Conservation (phyloP, 768 basidiomycete genomes). For the Baorangia bicolor region DNA sequence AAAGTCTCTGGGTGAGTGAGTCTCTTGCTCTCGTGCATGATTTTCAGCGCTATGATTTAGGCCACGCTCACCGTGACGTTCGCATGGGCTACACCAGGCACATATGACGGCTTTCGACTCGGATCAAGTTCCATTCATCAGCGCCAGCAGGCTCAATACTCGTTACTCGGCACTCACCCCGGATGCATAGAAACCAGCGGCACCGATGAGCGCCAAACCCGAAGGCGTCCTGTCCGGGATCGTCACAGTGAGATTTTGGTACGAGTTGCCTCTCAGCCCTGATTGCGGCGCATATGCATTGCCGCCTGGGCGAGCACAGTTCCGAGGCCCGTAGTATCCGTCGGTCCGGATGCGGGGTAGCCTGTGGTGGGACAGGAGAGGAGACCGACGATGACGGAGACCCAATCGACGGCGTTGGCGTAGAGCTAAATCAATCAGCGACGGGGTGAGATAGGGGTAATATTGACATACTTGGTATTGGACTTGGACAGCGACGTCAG, state of each 20-base stretch:
- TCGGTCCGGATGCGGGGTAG: conserved; percentile 6
- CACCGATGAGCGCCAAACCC: conserved; percentile 32
- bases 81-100: not conserved
- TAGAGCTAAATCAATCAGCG: too few relatives aligned
- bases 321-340: conserved; percentile 31
- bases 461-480: conserved; percentile 36
- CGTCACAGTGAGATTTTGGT: conserved; percentile 40
- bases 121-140: not conserved
- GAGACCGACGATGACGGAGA: conserved; percentile 39
- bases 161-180: conserved; percentile 34
- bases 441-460: too few relatives aligned
- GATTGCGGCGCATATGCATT: too few relatives aligned
- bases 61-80: too few relatives aligned
- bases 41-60: not conserved
- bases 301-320: conserved; percentile 41
- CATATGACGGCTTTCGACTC: not conserved
- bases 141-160: too few relatives aligned
- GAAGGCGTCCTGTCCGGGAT: conserved; percentile 28
- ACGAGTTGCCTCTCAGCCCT: conserved; percentile 34
- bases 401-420: conserved; percentile 30
- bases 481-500: conserved; percentile 41
- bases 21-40: not conserved
- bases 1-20: not conserved
- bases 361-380: conserved; percentile 31
- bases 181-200: conserved; percentile 31